Evolutionary conservation across 2,329 filamentous ascomycete species (phyloP), one percentile per base, ranked within the genome.

Genomic region (Fusarium nematophilum): DNA sequence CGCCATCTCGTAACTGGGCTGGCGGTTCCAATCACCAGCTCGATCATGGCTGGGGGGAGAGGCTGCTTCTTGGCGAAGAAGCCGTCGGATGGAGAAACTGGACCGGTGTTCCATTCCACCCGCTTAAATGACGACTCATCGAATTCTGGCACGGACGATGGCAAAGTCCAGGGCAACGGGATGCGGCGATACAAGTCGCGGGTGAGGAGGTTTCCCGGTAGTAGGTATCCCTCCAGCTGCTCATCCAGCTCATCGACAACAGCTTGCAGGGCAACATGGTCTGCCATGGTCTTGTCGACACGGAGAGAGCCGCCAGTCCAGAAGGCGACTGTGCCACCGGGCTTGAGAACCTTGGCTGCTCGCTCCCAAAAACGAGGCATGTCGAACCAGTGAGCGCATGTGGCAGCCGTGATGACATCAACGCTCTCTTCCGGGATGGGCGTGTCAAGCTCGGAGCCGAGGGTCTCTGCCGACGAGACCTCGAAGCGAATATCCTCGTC

Each of bases 331-430:
- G 77, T 85, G 17, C 84, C 84, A n/a, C 79, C 80, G 0, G 82
- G 81, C 57, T 76, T 79, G 6, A 87, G 70, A 1, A 81, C 70
- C 10, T 72, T 71, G 0, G 78, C 79, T 0, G 82, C 83, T 0
- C 72, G 70, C 3, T 57, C 40, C 78, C 81, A 86, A 71, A 86
- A 86, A 0, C 50, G 48, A 0, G 73, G 59, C 76, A 86, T 78
- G 60, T 86, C 76, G 71, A 87, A 86, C 84, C 84, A 87, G 68
- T 87, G 85, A 0, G 82, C 81, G 1, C 81, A 78, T 3, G 76
- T 82, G 0, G 80, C 80, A 73, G 78, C 78, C 0, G 76, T 80
- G 57, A 85, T 73, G n/a, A 85, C 69, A 63, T 85, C 83, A 8
- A 85, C 76, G 46, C 70, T 76, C 9, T 52, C 65, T 18, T 75